phyloP scores from a whole-genome alignment of 768 basidiomycete species.

The Lentinus brumalis region DNA sequence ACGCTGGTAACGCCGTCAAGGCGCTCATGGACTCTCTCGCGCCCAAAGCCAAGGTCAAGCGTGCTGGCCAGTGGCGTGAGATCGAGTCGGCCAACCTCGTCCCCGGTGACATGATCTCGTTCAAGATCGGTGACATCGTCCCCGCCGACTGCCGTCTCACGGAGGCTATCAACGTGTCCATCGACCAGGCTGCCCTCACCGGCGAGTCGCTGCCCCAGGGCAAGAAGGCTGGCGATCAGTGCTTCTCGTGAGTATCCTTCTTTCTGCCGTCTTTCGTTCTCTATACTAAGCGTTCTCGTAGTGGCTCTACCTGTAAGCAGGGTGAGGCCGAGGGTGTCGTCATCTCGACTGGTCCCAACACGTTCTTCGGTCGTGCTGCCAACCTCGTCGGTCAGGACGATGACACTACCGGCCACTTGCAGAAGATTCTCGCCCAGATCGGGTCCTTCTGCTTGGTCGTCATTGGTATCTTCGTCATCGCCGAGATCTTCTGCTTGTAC shows the following conservation, averaged over 20 bases:
- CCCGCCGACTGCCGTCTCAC: conserved; percentile 97
- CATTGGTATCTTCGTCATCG: conserved; percentile 93
- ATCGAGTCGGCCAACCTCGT: conserved; percentile 90
- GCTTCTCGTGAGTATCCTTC: conserved; percentile 83
- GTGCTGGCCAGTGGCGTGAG: conserved; percentile 82
- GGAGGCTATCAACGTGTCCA: conserved; percentile 96
- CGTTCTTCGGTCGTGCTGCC: conserved; percentile 98
- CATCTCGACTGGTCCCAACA: conserved; percentile 97
- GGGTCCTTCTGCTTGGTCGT: conserved; percentile 96
- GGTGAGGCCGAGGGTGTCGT: conserved; percentile 99
- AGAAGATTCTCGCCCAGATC: conserved; percentile 97
- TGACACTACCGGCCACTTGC: conserved; percentile 96
- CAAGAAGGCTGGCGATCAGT: conserved; percentile 95
- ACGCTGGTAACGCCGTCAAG: conserved; percentile 98
- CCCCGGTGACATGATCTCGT: conserved; percentile 93
- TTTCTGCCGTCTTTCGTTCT: neutral
- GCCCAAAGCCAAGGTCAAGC: conserved; percentile 94
- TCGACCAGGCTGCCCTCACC: conserved; percentile 97
- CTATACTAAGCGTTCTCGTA: conserved; percentile 29
- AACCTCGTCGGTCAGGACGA: conserved; percentile 97
- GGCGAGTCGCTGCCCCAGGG: conserved; percentile 93
- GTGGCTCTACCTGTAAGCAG: conserved; percentile 97
- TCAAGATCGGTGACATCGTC: conserved; percentile 99
- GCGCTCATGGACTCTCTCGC: conserved; percentile 99
- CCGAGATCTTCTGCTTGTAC: conserved; percentile 93